These are phyloP conservation scores for Ceratocystis colombiana DNA, from an alignment of 2,329 filamentous ascomycete species.

Conservation along the genomic window DNA sequence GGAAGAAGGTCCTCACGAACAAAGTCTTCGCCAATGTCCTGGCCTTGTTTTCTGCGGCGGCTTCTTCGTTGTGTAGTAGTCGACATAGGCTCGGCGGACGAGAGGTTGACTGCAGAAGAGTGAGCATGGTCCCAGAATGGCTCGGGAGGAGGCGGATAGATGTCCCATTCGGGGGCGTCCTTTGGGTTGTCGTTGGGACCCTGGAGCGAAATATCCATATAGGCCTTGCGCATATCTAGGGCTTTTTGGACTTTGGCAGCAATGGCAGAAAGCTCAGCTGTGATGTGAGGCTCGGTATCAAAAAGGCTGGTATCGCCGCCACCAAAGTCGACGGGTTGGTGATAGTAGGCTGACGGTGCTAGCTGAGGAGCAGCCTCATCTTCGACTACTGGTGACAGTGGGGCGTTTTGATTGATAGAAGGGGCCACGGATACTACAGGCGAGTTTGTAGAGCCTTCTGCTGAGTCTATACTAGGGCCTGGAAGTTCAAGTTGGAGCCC, in stretches of 20 bases:
- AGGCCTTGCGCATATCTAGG: constrained; percentile 79
- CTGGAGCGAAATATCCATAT: constrained; percentile 77
- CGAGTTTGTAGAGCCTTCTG: constrained; percentile 19
- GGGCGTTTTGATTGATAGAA: not conserved
- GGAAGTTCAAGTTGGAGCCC: constrained; percentile 19
- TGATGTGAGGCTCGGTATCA: constrained; percentile 67
- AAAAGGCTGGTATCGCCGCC: constrained; percentile 41
- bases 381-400: constrained; percentile 17
- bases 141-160: constrained; percentile 85
- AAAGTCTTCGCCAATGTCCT: constrained; percentile 89
- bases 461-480: constrained; percentile 17
- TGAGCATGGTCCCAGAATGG: constrained; percentile 63
- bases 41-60: constrained; percentile 61
- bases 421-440: constrained; percentile 15
- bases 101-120: constrained; percentile 22
- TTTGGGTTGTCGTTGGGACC: constrained; percentile 76
- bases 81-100: constrained; percentile 24
- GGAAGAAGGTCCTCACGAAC: constrained; percentile 67
- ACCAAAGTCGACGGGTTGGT: constrained; percentile 21
- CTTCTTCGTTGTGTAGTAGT: constrained; percentile 29
- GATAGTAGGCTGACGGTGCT: constrained; percentile 8
- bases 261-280: constrained; percentile 72
- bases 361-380: not conserved
- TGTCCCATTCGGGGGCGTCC: constrained; percentile 69
- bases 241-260: constrained; percentile 85